These are phyloP conservation scores for Lepidium didymum DNA, from an alignment of 345 rosid species.

Conservation along the genomic window DNA sequence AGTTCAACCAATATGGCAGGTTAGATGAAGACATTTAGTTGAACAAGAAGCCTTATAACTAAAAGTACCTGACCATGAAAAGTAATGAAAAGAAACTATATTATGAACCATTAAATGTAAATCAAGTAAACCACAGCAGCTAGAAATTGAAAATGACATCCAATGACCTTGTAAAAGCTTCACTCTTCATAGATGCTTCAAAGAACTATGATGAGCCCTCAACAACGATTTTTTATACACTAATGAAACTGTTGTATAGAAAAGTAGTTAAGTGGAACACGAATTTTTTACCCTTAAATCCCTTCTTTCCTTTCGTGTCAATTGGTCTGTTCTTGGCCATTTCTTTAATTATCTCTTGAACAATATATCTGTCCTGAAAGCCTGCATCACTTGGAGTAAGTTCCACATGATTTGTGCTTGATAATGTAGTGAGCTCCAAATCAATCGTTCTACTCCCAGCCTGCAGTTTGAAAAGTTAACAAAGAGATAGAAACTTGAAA, in stretches of 20 bases:
- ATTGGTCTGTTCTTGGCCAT: slow-evolving; percentile 97
- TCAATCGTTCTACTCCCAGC: slow-evolving; percentile 87
- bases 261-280: not conserved
- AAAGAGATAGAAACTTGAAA: not conserved
- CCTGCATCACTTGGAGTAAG: slow-evolving; percentile 94
- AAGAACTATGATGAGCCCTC: not conserved
- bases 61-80: not conserved
- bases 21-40: not conserved
- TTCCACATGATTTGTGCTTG: slow-evolving; percentile 88
- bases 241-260: not conserved
- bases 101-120: not conserved
- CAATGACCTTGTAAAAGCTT: not conserved
- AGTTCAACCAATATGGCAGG: not conserved
- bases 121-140: not conserved
- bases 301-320: slow-evolving; percentile 79
- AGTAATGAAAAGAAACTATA: not conserved
- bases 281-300: slow-evolving; percentile 57
- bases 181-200: not conserved
- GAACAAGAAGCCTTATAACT: not conserved
- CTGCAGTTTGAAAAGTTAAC: slow-evolving; percentile 33
- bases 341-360: slow-evolving; percentile 92
- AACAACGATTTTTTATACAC: not conserved
- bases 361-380: slow-evolving; percentile 93
- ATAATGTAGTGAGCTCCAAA: slow-evolving; percentile 77
- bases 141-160: not conserved